Evolutionary conservation across 2,329 filamentous ascomycete species (phyloP), one percentile per base, ranked within the genome.

Genomic region (Ophiocordyceps camponoti-floridani): DNA sequence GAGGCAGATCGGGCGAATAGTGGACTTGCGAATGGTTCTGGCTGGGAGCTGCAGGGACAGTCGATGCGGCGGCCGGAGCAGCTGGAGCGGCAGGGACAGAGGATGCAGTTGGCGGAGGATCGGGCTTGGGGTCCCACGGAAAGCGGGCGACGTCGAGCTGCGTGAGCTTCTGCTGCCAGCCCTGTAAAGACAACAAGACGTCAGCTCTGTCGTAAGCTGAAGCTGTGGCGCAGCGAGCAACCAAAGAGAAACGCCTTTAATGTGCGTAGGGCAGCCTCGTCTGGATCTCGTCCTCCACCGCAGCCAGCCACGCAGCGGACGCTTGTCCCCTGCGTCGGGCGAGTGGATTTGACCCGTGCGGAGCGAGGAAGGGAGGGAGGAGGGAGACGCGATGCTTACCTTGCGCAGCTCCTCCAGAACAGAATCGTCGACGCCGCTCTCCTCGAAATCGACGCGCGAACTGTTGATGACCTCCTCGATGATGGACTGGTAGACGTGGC

Each of bases 401-500:
- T 81, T 74, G 64, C 80, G 81, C 70, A 98, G 70, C 62, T 94
- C 85, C 53, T 89, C 78, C 56, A 98, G 68, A 44, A 89, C 89
- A 54, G 76, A 70, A 61, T 89, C 82, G 55, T 94, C 86, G 51
- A 96, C 82, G 55, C 91, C 91, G 54, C 82, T 86, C 66, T 98
- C 91, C 63, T 98, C 91, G 61, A 98, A 96, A 65, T 96, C 91
- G 58, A 89, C 84, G 58, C 84, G 77, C 57, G 89, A 95, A 53
- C 84, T 82, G 54, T 89, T 82, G 63, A 96, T 85, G 60, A 98
- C 87, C 66, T 91, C 85, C 50, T 81, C 71, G 58, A 84, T 84
- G 62, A 84, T 79, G 56, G 72, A 68, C 63, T 79, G 71, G 64
- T 95, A 98, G 57, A 96, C 81, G 52, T 68, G 66, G 56, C 91